A percentile compares a stretch with the other conserved stretches of the same genome.
Evolutionary conservation across 148 eudicot genomes (phyloP).

Genomic region (Cornus suecica): DNA sequence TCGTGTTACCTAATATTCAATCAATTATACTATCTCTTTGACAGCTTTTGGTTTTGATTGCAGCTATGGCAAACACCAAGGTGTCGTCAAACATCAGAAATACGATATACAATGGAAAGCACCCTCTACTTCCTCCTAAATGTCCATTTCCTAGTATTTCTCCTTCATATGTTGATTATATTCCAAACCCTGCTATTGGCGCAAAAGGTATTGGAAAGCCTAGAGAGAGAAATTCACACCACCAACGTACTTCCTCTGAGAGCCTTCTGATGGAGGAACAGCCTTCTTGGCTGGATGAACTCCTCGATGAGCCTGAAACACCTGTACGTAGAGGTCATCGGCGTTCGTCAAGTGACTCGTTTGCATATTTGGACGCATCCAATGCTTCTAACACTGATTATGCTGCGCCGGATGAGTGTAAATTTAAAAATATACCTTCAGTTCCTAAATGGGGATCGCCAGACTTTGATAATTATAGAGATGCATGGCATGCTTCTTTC

Average conservation of each 20-base stretch:
- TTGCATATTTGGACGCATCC: constrained; percentile 67
- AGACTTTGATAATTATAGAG: constrained; percentile 51
- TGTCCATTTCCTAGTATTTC: constrained; percentile 76
- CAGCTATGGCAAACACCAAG: constrained; percentile 68
- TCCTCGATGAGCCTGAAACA: constrained; percentile 91
- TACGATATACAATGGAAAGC: constrained; percentile 59
- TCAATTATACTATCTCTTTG: not conserved
- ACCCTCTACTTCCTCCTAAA: constrained; percentile 86
- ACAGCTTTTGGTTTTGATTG: constrained; percentile 6
- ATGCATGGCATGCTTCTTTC: constrained; percentile 41
- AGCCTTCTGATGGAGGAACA: constrained; percentile 81
- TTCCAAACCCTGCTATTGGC: constrained; percentile 43
- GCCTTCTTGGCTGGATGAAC: constrained; percentile 97
- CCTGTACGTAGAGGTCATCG: constrained; percentile 88
- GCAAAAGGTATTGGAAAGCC: constrained; percentile 46
- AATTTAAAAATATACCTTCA: constrained; percentile 36
- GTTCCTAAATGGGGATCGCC: constrained; percentile 69
- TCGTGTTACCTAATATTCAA: not conserved
- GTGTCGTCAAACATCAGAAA: constrained; percentile 61
- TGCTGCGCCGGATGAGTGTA: constrained; percentile 46
- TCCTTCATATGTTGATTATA: constrained; percentile 65
- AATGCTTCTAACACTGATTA: constrained; percentile 52
- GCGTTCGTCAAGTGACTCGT: constrained; percentile 96
- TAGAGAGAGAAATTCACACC: constrained; percentile 62
- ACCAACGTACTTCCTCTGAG: constrained; percentile 93